phyloP scores from a whole-genome alignment of 345 rosid genomes.

The Ceriops tagal region DNA sequence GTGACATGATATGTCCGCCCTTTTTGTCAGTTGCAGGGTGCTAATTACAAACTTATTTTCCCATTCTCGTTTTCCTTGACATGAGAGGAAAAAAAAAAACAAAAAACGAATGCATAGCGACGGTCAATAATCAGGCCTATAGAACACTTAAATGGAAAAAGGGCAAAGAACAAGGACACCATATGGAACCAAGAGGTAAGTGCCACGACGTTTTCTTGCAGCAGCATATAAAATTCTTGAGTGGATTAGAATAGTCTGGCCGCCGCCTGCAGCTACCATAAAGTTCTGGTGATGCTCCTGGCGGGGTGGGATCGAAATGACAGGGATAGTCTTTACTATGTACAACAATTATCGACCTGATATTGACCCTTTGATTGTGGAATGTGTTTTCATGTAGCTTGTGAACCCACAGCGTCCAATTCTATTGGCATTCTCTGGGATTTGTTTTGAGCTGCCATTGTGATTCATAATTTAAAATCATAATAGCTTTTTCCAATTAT shows the following conservation, averaged over 20 bases:
- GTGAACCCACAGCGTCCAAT: slow-evolving; percentile 1
- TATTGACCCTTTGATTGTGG: background rate
- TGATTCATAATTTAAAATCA: background rate
- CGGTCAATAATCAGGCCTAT: no score
- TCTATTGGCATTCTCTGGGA: background rate
- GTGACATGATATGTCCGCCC: no score
- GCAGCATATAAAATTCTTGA: slow-evolving; percentile 10
- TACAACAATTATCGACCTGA: no score
- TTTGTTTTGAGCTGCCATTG: background rate
- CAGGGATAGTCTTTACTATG: background rate
- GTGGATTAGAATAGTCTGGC: background rate
- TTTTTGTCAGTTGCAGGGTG: no score
- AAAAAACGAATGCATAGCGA: no score
- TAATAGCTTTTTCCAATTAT: no score
- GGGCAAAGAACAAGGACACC: no score
- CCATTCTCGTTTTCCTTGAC: no score
- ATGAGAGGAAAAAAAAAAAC: no score
- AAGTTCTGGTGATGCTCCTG: background rate
- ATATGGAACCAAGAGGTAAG: no score
- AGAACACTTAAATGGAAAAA: background rate
- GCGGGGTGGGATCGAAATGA: background rate
- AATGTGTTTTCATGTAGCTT: slow-evolving; percentile 1
- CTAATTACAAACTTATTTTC: no score
- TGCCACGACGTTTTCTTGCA: slow-evolving; percentile 5
- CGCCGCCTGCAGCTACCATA: background rate